phyloP scores from a whole-genome alignment of 768 basidiomycete genomes.

The Cyclocybe aegerita region DNA sequence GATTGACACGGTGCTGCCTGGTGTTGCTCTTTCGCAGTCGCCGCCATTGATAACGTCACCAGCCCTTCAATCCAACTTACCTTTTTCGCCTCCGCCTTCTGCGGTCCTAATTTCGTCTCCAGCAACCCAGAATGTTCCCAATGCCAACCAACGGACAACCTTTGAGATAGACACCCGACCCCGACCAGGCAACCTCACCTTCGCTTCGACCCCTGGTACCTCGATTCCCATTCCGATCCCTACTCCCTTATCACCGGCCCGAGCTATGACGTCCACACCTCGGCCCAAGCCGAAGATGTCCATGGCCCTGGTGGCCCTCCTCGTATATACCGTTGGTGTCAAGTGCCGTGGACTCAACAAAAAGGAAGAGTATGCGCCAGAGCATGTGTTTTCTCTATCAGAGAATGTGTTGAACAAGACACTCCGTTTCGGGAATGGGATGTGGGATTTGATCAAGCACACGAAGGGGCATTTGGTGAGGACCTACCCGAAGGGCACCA shows the following conservation, averaged over 20 bases:
- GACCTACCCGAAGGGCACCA: conserved; percentile 84
- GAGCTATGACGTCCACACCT: conserved; percentile 11
- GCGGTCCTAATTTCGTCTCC: too few species aligned
- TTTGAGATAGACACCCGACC: background rate
- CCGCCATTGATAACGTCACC: background rate
- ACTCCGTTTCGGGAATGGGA: conserved; percentile 46
- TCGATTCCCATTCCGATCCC: conserved; percentile 6
- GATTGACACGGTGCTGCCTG: background rate
- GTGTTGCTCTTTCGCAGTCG: conserved; percentile 3
- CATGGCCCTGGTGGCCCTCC: conserved; percentile 63
- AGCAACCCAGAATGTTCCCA: too few species aligned
- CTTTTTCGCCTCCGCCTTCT: too few species aligned
- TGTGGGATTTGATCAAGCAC: conserved; percentile 86
- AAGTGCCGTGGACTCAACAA: conserved; percentile 94
- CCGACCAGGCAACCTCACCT: background rate
- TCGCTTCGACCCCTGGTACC: conserved; percentile 1
- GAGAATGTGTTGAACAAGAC: conserved; percentile 82
- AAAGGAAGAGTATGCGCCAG: conserved; percentile 79
- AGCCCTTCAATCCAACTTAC: background rate
- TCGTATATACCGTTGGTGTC: conserved; percentile 96
- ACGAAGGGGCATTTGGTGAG: conserved; percentile 83
- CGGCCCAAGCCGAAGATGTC: conserved; percentile 72
- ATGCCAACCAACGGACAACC: too few species aligned
- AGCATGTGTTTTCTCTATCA: conserved; percentile 91
- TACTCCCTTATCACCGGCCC: conserved; percentile 5